phyloP scores from a whole-genome alignment of 768 basidiomycete genomes.

The Mycena venus region DNA sequence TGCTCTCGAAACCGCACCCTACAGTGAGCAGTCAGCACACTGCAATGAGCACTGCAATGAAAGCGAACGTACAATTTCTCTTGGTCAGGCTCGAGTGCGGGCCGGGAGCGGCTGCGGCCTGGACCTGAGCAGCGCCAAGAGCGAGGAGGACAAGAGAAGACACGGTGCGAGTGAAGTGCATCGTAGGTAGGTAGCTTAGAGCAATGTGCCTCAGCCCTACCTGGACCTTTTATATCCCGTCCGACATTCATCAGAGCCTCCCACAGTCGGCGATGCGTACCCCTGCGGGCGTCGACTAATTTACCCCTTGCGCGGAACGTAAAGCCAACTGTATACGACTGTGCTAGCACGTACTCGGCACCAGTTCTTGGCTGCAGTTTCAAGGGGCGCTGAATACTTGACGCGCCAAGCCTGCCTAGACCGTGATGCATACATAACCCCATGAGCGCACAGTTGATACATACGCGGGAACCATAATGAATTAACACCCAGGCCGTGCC shows the following conservation, averaged over 20 bases:
- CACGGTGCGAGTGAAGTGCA: not conserved
- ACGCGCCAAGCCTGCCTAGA: not conserved
- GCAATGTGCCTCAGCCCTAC: not conserved
- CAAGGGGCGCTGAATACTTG: not conserved
- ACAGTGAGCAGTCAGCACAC: too few relatives aligned
- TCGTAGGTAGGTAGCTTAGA: not conserved
- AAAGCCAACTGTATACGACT: not conserved
- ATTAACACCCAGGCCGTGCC: too few relatives aligned
- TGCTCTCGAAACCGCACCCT: not conserved
- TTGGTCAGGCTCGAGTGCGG: too few relatives aligned
- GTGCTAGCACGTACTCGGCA: too few relatives aligned
- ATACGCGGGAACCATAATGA: too few relatives aligned
- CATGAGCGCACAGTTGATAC: too few relatives aligned
- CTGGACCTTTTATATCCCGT: not conserved
- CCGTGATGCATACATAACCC: not conserved
- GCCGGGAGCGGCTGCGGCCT: too few relatives aligned
- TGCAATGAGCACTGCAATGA: too few relatives aligned
- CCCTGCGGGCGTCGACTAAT: not conserved
- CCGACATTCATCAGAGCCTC: not conserved
- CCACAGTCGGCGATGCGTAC: not conserved
- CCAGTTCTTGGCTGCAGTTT: not conserved
- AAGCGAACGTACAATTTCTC: too few relatives aligned
- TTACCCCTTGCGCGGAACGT: not conserved
- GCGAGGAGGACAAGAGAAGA: not conserved
- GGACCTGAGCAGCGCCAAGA: too few relatives aligned